Base-by-base conservation (phyloP, 805 yeast genomes). In the Pichia nanzhaoensis region DNA sequence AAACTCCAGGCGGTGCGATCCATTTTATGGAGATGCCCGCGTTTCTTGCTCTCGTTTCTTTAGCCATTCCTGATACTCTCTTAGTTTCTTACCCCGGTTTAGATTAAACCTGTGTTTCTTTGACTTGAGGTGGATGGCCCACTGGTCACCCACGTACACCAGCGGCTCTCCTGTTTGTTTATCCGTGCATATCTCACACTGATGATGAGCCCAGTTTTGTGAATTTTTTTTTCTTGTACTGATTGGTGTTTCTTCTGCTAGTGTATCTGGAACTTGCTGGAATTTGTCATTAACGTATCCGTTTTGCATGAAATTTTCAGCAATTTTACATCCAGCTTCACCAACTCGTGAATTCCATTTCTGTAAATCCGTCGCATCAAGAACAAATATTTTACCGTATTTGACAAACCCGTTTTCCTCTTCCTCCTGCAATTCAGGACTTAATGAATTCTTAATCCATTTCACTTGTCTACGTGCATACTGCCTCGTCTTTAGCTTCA, bases 391-490 rank as follows among this genome's bases (percentile, higher is more conserved):
- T 34, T 76, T 73, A 0, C 88, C 88, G 1, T 86, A 86, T 41
- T 80, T 69, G 28, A 73, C 60, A 57, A 66, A 77, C 19, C 64
- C 58, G 46, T 69, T 71, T 16, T 68, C 50, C 0, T 63, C 52
- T 50, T 78, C 84, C 43, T 69, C 69, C 17, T 63, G 60, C 17
- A 82, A 59, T 60, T 82, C 89, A 0, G 80, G 77, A 0, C 81
- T 71, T 13, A 93, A 63, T 47, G 79, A 69, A 52, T 83, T 85
- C 40, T 74, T 73, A 50, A 93, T 89, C 97, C 98, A 93, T 59
- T 88, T 89, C 12, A 88, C 80, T 59, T 93, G 99, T 50, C 75
- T 75, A 50, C 80, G 82, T 1, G 98, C 95, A 62, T 93, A 93
- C 56, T 82, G 84, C 44, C 95, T 66, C 0, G 99, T 93, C 35